A percentile compares a stretch with the other conserved stretches of the same genome.
These are phyloP conservation scores for Polychaeton citri DNA, from an alignment of 2,329 filamentous ascomycete genomes.

Conservation along the genomic window DNA sequence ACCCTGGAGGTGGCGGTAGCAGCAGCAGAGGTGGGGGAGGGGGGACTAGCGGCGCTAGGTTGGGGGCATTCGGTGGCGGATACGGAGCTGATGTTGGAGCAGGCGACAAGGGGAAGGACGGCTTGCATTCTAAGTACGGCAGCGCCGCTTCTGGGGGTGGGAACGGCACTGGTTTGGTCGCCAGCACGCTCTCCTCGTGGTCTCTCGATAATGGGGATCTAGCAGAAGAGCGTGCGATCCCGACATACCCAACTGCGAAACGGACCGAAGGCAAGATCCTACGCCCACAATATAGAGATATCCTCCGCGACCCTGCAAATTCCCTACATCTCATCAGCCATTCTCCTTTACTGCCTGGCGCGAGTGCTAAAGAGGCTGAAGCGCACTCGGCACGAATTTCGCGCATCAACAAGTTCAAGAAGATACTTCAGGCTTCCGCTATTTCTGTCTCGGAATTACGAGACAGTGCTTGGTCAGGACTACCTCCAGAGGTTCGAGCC, in stretches of 20 bases:
- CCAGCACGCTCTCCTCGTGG: slow-evolving; percentile 20
- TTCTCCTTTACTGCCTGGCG: slow-evolving; percentile 57
- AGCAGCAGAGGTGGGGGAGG: slow-evolving; percentile 1
- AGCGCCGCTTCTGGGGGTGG: background rate
- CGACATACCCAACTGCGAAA: slow-evolving; percentile 75
- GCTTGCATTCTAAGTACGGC: background rate
- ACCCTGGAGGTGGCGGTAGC: slow-evolving; percentile 23
- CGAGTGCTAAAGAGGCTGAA: slow-evolving; percentile 71
- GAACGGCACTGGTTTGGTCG: slow-evolving; percentile 8
- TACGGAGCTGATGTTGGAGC: background rate
- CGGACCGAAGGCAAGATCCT: slow-evolving; percentile 91
- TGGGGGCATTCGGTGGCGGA: background rate
- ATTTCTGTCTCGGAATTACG: slow-evolving; percentile 76
- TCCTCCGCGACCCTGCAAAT: slow-evolving; percentile 74
- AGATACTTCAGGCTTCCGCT: slow-evolving; percentile 79
- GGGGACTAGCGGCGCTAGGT: background rate
- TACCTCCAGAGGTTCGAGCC: slow-evolving; percentile 87
- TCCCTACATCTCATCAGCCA: slow-evolving; percentile 90
- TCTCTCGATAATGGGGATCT: slow-evolving; percentile 87
- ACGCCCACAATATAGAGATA: slow-evolving; percentile 94
- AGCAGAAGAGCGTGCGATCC: slow-evolving; percentile 71
- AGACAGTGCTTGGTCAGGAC: slow-evolving; percentile 80
- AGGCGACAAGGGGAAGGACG: background rate
- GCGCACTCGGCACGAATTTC: slow-evolving; percentile 76
- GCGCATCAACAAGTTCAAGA: slow-evolving; percentile 97